Conservation (phyloP, 176 grass and related monocot species). For the Zoysia japonica region DNA sequence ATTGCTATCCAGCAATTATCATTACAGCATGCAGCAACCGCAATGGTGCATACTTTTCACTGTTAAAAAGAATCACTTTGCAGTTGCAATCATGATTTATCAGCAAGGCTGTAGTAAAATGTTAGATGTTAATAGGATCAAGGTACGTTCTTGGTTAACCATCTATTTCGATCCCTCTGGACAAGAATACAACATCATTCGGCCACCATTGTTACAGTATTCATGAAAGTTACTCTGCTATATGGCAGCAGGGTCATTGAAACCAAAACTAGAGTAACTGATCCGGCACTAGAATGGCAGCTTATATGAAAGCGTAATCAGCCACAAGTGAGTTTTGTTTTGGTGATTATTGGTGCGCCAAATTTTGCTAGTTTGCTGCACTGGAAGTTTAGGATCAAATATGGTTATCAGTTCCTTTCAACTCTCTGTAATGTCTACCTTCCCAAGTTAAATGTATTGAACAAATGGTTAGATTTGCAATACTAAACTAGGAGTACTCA, state of each 20-base stretch:
- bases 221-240: conserved; percentile 16
- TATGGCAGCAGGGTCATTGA: not conserved
- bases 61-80: not conserved
- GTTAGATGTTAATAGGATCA: not conserved
- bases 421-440: not conserved
- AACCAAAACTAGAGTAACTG: not conserved
- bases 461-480: not conserved
- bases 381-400: conserved; percentile 3
- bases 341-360: conserved; percentile 3
- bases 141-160: not conserved
- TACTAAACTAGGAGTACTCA: not conserved
- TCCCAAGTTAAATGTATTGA: conserved; percentile 12
- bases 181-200: conserved; percentile 1
- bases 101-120: conserved; percentile 4
- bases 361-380: not conserved
- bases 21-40: not conserved
- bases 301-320: conserved; percentile 17
- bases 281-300: conserved; percentile 12
- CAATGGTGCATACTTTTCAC: conserved; percentile 21
- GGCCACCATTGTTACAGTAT: not conserved
- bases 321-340: conserved; percentile 12
- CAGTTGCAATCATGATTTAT: not conserved
- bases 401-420: conserved; percentile 12
- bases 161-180: not conserved
- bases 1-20: conserved; percentile 4